Evolutionary conservation across 495 filamentous ascomycete species (phyloP).

Genomic region (Penicillium goetzii): DNA sequence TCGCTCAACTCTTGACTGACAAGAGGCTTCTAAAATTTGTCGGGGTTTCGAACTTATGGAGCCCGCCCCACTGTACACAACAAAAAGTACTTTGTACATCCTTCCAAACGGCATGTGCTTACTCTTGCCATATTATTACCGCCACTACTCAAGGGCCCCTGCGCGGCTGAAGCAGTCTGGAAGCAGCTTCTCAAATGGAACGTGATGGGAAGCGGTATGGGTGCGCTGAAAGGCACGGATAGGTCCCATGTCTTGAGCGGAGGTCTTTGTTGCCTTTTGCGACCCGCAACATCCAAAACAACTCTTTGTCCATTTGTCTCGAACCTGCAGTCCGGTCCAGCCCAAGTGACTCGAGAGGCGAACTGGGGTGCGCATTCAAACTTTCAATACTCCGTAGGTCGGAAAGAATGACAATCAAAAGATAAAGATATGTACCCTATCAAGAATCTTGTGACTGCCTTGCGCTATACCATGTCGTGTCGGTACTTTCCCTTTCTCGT

Average conservation of each 20-base stretch:
- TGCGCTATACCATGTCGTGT: background rate
- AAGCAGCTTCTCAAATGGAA: background rate
- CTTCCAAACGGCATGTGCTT: background rate
- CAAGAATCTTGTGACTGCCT: background rate
- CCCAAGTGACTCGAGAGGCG: background rate
- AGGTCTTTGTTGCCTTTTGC: conserved; percentile 11
- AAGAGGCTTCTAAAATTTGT: no score
- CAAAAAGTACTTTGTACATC: background rate
- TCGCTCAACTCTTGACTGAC: no score
- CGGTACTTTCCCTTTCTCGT: background rate
- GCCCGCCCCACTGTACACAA: no score
- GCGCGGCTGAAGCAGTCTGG: background rate
- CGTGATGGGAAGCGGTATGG: no score
- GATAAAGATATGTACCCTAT: background rate
- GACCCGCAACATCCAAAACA: conserved; percentile 2
- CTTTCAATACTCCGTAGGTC: background rate
- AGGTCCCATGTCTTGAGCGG: background rate
- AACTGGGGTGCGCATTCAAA: background rate
- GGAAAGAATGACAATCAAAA: background rate
- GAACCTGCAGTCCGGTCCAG: conserved; percentile 1
- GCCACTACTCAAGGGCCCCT: background rate
- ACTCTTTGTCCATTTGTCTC: conserved; percentile 7
- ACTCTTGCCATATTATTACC: background rate
- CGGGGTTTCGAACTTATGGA: no score
- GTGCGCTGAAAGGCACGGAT: no score